phyloP scores from a whole-genome alignment of 2,329 filamentous ascomycete genomes.

The Pseudocercospora musae region DNA sequence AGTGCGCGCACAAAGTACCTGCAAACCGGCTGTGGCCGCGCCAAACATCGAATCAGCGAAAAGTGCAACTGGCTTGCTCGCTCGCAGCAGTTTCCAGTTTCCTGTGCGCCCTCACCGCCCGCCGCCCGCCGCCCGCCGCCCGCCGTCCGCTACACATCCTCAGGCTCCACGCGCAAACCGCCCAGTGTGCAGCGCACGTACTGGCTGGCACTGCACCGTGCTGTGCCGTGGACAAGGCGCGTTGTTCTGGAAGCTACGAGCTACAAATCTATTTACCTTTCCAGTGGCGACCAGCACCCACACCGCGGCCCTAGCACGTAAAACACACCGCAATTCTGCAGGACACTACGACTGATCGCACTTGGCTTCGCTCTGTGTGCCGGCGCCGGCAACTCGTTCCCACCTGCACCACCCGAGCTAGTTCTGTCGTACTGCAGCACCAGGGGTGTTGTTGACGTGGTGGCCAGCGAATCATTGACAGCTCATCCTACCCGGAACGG shows the following conservation, averaged over 20 bases:
- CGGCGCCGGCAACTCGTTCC: conserved; percentile 27
- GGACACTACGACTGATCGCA: conserved; percentile 20
- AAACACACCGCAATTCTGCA: conserved; percentile 24
- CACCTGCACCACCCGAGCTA: conserved; percentile 22
- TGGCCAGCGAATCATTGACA: conserved; percentile 34
- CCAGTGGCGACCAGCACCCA: conserved; percentile 10
- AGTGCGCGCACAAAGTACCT: not conserved
- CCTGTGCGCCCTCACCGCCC: conserved; percentile 14
- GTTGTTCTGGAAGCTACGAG: conserved; percentile 8
- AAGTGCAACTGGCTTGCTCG: no score
- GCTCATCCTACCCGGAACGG: conserved; percentile 28
- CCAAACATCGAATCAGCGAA: not conserved
- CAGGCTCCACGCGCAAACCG: conserved; percentile 14
- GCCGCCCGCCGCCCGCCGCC: no score
- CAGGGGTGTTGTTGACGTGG: conserved; percentile 27
- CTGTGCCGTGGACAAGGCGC: not conserved
- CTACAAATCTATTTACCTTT: conserved; percentile 13
- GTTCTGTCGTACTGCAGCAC: conserved; percentile 24
- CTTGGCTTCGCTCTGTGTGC: conserved; percentile 12
- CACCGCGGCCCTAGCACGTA: conserved; percentile 15
- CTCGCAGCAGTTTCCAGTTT: not conserved
- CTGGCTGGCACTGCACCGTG: not conserved
- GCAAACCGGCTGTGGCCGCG: conserved; percentile 1
- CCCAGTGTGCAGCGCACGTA: not conserved
- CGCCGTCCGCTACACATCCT: conserved; percentile 2